Conservation (phyloP, 805 yeast genomes). For the Ogataea nakhonphanomensis region DNA sequence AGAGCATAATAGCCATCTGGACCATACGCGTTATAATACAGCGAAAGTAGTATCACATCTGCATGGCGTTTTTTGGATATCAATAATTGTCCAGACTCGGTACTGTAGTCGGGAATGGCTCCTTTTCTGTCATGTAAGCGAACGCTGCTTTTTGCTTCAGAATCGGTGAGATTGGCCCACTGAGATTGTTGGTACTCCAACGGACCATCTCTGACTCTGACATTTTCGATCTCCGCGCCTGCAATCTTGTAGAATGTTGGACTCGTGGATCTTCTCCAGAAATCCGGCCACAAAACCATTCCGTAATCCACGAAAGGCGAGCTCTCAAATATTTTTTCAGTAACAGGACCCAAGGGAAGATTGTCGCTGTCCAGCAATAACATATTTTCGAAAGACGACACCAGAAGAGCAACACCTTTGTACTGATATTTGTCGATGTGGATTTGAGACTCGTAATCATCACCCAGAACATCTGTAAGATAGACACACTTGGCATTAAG, state of each 20-base stretch:
- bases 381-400: conserved; percentile 47
- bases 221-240: conserved; percentile 33
- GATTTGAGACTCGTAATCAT: conserved; percentile 22
- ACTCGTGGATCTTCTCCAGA: conserved; percentile 62
- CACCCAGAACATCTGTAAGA: conserved; percentile 37
- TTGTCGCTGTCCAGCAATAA: conserved; percentile 45
- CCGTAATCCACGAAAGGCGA: conserved; percentile 43
- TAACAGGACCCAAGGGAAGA: conserved; percentile 46
- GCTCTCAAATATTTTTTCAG: conserved; percentile 48
- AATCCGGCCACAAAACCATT: conserved; percentile 64
- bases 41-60: conserved; percentile 49
- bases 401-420: conserved; percentile 38
- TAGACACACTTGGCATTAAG: conserved; percentile 41
- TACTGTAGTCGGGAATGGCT: conserved; percentile 57
- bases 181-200: conserved; percentile 23
- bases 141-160: conserved; percentile 22
- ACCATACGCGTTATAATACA: conserved; percentile 60
- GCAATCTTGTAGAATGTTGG: conserved; percentile 60
- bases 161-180: conserved; percentile 14
- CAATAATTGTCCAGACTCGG: conserved; percentile 64
- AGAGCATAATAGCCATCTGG: conserved; percentile 56
- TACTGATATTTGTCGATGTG: conserved; percentile 33
- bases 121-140: conserved; percentile 61
- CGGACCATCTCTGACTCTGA: conserved; percentile 34
- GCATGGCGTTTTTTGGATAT: conserved; percentile 55